A percentile compares a stretch with the other conserved stretches of the same genome.
Conservation (phyloP, 108 stramenopile genomes). For the Heterococcus sp. region DNA sequence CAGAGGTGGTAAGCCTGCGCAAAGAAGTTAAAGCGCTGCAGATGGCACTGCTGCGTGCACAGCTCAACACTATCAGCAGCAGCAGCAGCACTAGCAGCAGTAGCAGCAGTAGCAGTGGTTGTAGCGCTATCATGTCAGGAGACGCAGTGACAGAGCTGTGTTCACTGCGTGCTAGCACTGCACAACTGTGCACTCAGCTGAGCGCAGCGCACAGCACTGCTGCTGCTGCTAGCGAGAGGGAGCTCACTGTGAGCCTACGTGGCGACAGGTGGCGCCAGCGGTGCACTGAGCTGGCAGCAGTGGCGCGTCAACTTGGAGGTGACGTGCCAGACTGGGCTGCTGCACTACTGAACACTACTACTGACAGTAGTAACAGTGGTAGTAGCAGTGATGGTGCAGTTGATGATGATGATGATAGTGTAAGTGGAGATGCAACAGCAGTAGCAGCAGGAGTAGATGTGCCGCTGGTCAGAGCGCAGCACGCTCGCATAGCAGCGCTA, state of each 20-base stretch:
- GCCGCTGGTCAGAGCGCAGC: constrained; percentile 21
- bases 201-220: too few relatives aligned
- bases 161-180: too few relatives aligned
- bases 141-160: too few relatives aligned
- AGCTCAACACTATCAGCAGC: constrained; percentile 1
- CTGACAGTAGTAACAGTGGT: too few relatives aligned
- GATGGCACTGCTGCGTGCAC: constrained; percentile 34
- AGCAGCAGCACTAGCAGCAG: not conserved
- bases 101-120: too few relatives aligned
- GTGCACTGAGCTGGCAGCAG: not conserved
- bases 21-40: constrained; percentile 36
- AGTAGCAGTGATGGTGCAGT: not conserved
- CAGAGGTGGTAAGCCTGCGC: constrained; percentile 29
- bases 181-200: too few relatives aligned
- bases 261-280: not conserved
- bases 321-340: not conserved
- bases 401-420: not conserved
- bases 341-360: too few relatives aligned
- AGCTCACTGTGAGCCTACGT: not conserved
- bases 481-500: not conserved
- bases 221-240: not conserved
- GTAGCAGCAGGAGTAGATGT: not conserved
- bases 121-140: too few relatives aligned
- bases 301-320: not conserved
- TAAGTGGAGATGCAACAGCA: too few relatives aligned